Evolutionary conservation across 2,329 filamentous ascomycete species (phyloP), one percentile per base, ranked within the genome.

Genomic region (Ophiostoma perfectum): DNA sequence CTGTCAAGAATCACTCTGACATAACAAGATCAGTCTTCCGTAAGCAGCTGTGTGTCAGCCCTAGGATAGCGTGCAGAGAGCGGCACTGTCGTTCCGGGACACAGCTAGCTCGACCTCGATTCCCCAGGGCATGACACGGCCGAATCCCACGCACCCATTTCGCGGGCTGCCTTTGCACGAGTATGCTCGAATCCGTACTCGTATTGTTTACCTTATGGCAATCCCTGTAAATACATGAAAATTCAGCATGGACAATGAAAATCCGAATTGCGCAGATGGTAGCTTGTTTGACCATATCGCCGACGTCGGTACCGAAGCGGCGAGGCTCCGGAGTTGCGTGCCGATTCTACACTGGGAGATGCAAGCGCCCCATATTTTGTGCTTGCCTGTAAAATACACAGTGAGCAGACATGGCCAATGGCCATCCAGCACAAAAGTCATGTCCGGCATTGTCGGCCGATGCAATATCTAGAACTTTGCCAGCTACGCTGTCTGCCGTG

Each of bases 271-370:
- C 11, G n/a, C 47, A 52, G 11, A 38, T 60, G 36, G 55, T 36
- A 60, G 11, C 6, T 38, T 9, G 27, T 39, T 9, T 7, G n/a
- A 45, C 14, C 8, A 5, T n/a, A 8, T 52, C 9, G 16, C 55
- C 55, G 55, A 60, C 55, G 55, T 60, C 55, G 55, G 55, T 60
- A 36, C 55, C 55, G 55, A 60, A 14, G 8, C 55, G 55, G 55
- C 55, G n/a, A 16, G 39, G 8, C 8, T 3, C 49, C n/a, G 18
- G 6, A 55, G 49, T 55, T 6, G 49, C 49, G 49, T 60, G 55
- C 55, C 27, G 55, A 27, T 27, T 27, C 27, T 27, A 27, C 27
- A 27, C 27, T 27, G 27, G 27, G 16, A 7, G n/a, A 58, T 58
- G 49, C 36, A 60, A 60, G 55, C 16, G 55, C 36, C 14, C 55